A percentile compares a stretch with the other conserved stretches of the same genome.
Evolutionary conservation across 352 stramenopile species (phyloP).

Genomic region (Phytophthora podocarpi): DNA sequence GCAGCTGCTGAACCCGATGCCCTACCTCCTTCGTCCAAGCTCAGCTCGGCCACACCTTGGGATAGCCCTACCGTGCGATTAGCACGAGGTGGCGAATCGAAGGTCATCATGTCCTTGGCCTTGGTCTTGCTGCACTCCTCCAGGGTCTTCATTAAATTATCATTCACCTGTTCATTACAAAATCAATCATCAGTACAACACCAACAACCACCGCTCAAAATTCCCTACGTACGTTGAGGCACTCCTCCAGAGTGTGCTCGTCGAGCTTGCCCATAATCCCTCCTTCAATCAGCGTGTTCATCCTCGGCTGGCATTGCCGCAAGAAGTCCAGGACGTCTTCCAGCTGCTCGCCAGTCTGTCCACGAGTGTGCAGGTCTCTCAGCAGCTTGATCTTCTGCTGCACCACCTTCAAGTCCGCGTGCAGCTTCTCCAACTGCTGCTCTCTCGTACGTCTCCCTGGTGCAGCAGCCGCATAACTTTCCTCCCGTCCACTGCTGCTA

Average conservation of each 20-base stretch:
- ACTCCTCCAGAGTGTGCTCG: constrained; percentile 78
- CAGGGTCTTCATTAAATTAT: constrained; percentile 79
- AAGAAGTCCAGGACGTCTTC: constrained; percentile 85
- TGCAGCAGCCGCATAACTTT: constrained; percentile 2
- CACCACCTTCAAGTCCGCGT: constrained; percentile 68
- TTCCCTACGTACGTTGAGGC: constrained; percentile 64
- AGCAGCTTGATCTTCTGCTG: constrained; percentile 71
- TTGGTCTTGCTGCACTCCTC: constrained; percentile 55
- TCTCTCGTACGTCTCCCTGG: constrained; percentile 40
- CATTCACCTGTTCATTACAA: constrained; percentile 64
- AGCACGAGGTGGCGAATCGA: constrained; percentile 58
- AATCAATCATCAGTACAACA: not conserved
- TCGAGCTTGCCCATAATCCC: constrained; percentile 86
- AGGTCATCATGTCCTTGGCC: constrained; percentile 52
- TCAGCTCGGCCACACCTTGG: constrained; percentile 35
- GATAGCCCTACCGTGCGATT: constrained; percentile 26
- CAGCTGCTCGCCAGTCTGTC: constrained; percentile 43
- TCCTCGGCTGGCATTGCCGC: constrained; percentile 82
- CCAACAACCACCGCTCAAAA: not conserved
- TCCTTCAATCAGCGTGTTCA: constrained; percentile 90
- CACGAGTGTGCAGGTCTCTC: constrained; percentile 42
- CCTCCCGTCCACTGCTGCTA: constrained; percentile 6
- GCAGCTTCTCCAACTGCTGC: constrained; percentile 77
- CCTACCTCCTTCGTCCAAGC: constrained; percentile 34
- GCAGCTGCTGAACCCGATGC: constrained; percentile 3